Evolutionary conservation across 2,329 filamentous ascomycete species (phyloP).

Genomic region (Fusarium sp.): DNA sequence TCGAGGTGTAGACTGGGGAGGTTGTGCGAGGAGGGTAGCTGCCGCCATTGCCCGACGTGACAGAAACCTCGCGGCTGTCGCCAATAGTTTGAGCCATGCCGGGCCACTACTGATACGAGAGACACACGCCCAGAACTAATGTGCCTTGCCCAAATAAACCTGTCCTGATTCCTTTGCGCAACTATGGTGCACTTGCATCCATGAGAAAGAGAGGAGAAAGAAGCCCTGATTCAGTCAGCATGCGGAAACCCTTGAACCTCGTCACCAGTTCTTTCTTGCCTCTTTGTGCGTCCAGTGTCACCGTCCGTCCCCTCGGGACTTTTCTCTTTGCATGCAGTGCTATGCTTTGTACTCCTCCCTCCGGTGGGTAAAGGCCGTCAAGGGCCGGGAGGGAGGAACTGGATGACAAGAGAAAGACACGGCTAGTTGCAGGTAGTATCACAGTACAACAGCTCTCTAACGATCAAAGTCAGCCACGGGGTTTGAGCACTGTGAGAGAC

Average conservation of each 20-base stretch:
- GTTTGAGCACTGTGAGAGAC: constrained; percentile 16
- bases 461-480: background rate
- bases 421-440: constrained; percentile 11
- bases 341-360: background rate
- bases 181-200: constrained; percentile 38
- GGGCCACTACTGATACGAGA: constrained; percentile 32
- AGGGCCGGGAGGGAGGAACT: constrained; percentile 1
- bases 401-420: constrained; percentile 9
- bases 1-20: constrained; percentile 11
- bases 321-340: constrained; percentile 17
- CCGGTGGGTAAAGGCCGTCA: constrained; percentile 3
- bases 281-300: constrained; percentile 16
- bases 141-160: constrained; percentile 9
- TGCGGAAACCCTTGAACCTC: background rate
- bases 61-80: constrained; percentile 35
- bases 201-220: constrained; percentile 31
- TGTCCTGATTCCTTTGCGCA: constrained; percentile 27
- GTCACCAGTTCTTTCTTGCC: constrained; percentile 21
- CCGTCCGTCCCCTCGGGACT: constrained; percentile 24
- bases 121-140: constrained; percentile 1
- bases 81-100: constrained; percentile 41
- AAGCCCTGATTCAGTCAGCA: constrained; percentile 31
- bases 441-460: constrained; percentile 5
- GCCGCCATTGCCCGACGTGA: constrained; percentile 36
- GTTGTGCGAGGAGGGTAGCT: constrained; percentile 32